phyloP scores from a whole-genome alignment of 2,329 filamentous ascomycete genomes.

The Fusarium marasasianum region DNA sequence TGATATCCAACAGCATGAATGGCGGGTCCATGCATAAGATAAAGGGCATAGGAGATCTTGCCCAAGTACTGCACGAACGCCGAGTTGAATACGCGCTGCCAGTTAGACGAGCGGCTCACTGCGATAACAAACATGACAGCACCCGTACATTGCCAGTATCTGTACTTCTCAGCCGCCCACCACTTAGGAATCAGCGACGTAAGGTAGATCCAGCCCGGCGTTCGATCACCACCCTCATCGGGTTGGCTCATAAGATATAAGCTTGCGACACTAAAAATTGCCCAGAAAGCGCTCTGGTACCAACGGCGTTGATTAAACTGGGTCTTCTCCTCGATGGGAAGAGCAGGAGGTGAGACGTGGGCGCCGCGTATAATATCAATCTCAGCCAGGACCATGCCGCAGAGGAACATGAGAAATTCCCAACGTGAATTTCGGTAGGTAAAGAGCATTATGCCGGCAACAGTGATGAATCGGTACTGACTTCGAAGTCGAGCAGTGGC shows the following conservation, averaged over 20 bases:
- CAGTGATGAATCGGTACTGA: conserved; percentile 52
- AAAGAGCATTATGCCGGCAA: conserved; percentile 55
- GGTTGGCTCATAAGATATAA: conserved; percentile 61
- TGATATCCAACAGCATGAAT: conserved; percentile 64
- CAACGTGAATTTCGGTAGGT: conserved; percentile 59
- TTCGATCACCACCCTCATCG: conserved; percentile 53
- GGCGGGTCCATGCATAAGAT: conserved; percentile 68
- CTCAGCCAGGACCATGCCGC: conserved; percentile 65
- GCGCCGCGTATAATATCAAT: conserved; percentile 60
- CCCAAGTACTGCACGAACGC: conserved; percentile 65
- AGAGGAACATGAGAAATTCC: conserved; percentile 65
- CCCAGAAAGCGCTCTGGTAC: conserved; percentile 48
- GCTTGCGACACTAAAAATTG: conserved; percentile 55
- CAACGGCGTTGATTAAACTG: not conserved
- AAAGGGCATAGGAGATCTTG: conserved; percentile 68
- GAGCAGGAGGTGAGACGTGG: conserved; percentile 47
- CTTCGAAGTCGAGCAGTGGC: conserved; percentile 59
- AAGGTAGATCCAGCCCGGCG: conserved; percentile 63
- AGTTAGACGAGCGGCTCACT: conserved; percentile 56
- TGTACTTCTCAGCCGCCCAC: conserved; percentile 59
- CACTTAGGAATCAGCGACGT: conserved; percentile 58
- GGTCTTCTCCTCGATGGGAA: conserved; percentile 40
- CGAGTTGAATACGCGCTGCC: conserved; percentile 62
- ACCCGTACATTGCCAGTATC: conserved; percentile 66
- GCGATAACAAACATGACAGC: conserved; percentile 62